phyloP scores from a whole-genome alignment of 371 early-diverging fungal genomes.

The Chytridiales sp. region DNA sequence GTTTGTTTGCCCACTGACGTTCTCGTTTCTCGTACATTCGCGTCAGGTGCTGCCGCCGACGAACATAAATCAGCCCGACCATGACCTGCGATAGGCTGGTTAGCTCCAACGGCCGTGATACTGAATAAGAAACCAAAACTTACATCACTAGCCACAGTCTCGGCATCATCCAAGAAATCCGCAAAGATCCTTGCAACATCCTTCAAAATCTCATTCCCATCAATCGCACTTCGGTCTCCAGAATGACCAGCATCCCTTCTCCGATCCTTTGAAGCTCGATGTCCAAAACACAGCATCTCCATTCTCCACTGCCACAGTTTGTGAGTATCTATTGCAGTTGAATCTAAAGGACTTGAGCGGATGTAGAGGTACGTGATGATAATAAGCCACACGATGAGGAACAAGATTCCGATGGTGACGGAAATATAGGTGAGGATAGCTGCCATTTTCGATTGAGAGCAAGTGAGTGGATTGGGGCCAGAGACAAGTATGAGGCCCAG shows the following conservation, averaged over 20 bases:
- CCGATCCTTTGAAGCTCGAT: background rate
- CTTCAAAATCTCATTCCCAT: slow-evolving; percentile 27
- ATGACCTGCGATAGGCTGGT: slow-evolving; percentile 19
- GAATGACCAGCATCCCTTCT: background rate
- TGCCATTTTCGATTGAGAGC: slow-evolving; percentile 12
- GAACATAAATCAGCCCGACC: slow-evolving; percentile 41
- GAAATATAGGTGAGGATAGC: slow-evolving; percentile 19
- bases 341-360: background rate
- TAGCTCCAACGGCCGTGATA: background rate
- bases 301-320: slow-evolving; percentile 30
- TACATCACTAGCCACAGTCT: slow-evolving; percentile 36
- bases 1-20: no score
- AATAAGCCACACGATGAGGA: slow-evolving; percentile 20
- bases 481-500: slow-evolving; percentile 25
- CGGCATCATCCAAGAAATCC: slow-evolving; percentile 39
- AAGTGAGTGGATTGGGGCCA: slow-evolving; percentile 17
- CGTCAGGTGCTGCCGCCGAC: slow-evolving; percentile 25
- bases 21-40: no score
- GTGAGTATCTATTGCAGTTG: slow-evolving; percentile 18
- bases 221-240: slow-evolving; percentile 1
- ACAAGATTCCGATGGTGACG: slow-evolving; percentile 21
- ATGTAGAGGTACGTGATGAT: slow-evolving; percentile 4
- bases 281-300: slow-evolving; percentile 27
- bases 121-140: background rate
- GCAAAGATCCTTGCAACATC: slow-evolving; percentile 40